These are phyloP conservation scores for Hemerocallis citrina DNA, from an alignment of 106 monocot genomes.

Conservation along the genomic window DNA sequence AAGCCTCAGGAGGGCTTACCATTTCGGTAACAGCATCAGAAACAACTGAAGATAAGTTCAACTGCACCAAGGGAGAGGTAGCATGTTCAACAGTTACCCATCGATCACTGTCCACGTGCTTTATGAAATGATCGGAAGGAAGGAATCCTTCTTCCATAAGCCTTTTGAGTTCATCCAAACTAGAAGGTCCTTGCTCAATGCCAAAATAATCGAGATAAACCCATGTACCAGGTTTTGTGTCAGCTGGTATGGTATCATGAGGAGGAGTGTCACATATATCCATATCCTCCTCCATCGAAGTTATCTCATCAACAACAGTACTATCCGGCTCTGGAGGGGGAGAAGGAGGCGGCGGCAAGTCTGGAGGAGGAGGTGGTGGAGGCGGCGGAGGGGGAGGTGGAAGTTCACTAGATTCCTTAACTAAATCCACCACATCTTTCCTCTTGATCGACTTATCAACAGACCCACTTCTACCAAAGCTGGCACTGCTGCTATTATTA, in stretches of 20 bases:
- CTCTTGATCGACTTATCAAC: conserved; percentile 44
- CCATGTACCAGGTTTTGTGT: conserved; percentile 66
- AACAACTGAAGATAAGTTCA: conserved; percentile 40
- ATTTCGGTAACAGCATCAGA: conserved; percentile 65
- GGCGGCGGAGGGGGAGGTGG: conserved; percentile 47
- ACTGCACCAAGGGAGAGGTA: conserved; percentile 61
- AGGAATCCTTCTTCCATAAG: conserved; percentile 76
- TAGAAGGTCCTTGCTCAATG: conserved; percentile 81
- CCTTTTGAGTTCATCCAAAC: conserved; percentile 58
- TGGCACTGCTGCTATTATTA: conserved; percentile 23
- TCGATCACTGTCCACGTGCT: conserved; percentile 71
- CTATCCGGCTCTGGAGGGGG: conserved; percentile 30
- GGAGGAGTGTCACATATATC: conserved; percentile 99
- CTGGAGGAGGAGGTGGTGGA: conserved; percentile 39
- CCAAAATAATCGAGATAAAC: conserved; percentile 86
- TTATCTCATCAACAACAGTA: conserved; percentile 32
- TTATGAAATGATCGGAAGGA: conserved; percentile 94
- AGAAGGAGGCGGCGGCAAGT: conserved; percentile 24
- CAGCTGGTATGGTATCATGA: conserved; percentile 28
- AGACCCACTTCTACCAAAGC: conserved; percentile 25
- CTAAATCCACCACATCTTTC: conserved; percentile 13
- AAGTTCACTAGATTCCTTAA: conserved; percentile 28
- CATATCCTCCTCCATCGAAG: conserved; percentile 99
- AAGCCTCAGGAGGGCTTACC: conserved; percentile 70
- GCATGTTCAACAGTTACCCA: conserved; percentile 99